Base-by-base conservation (phyloP, 148 eudicot species). In the Camellia granthamiana region DNA sequence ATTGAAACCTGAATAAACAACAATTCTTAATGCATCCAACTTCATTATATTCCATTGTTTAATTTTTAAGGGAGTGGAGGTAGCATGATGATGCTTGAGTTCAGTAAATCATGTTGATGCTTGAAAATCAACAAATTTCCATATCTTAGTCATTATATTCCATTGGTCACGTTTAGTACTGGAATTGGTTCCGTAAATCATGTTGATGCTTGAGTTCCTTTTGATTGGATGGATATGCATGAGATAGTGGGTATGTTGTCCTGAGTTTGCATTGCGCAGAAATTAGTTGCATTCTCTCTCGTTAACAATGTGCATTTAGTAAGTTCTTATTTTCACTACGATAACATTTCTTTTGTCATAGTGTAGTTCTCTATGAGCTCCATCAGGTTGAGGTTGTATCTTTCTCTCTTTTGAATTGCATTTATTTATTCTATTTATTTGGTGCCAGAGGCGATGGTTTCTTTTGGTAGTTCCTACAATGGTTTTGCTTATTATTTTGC, bases 141-240 rank as follows among this genome's bases (percentile, higher is more conserved):
- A 23, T 23, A 23, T 23, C 30, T 23, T 23, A 23, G 30, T 23
- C 30, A 23, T 23, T 23, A 23, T 23, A 23, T 23, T 23, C 30
- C 30, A 23, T 23, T 61, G 55, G 54, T 62, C 16, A 11, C 41
- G 66, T 46, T 59, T 60, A 43, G 54, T 60, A n/a, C 51, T 76
- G 65, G 23, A 62, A 59, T 75, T 43, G 15, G 10, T 43, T 75
- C 38, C 16, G 68, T 59, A 43, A 42, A n/a, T 60, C 23, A 6
- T 1, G 61, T 54, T 52, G 38, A 49, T 72, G 15, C 41, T 6
- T 70, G 51, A 18, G 74, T 51, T 21, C 41, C 10, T 72, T 21
- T n/a, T 72, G 5, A 12, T 8, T 75, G 9, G 67, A 60, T 75
- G 78, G 52, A 56, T 58, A 58, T 74, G 51, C 77, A 58, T 74